phyloP scores from a whole-genome alignment of 805 yeast species.

The Lachancea thermotolerans region DNA sequence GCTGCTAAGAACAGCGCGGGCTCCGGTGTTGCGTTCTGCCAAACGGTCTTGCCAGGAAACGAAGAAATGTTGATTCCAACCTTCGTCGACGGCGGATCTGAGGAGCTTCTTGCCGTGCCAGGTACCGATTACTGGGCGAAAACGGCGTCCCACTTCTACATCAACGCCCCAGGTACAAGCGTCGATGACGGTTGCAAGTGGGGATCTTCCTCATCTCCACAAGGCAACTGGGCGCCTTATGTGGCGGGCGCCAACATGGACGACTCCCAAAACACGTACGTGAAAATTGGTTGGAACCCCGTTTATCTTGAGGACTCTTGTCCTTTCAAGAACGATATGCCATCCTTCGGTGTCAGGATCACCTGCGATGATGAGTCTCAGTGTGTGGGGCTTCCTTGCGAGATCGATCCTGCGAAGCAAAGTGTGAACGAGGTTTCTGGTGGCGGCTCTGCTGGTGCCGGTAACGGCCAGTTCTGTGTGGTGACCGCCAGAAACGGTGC shows the following conservation, averaged over 20 bases:
- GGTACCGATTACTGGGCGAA: slow-evolving; percentile 77
- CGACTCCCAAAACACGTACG: slow-evolving; percentile 58
- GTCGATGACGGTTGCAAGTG: slow-evolving; percentile 73
- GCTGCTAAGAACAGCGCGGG: slow-evolving; percentile 50
- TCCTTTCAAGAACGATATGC: slow-evolving; percentile 49
- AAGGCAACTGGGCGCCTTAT: slow-evolving; percentile 91
- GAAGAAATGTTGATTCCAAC: slow-evolving; percentile 94
- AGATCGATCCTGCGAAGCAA: slow-evolving; percentile 62
- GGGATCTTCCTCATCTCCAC: slow-evolving; percentile 64
- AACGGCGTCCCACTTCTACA: slow-evolving; percentile 81
- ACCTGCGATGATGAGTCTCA: slow-evolving; percentile 62
- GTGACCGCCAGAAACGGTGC: slow-evolving; percentile 64
- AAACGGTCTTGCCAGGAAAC: slow-evolving; percentile 89
- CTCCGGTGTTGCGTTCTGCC: slow-evolving; percentile 72
- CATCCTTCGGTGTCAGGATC: slow-evolving; percentile 65
- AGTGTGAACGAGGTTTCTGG: slow-evolving; percentile 52
- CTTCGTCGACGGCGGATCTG: slow-evolving; percentile 42
- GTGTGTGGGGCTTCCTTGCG: slow-evolving; percentile 76
- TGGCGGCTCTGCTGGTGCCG: slow-evolving; percentile 41
- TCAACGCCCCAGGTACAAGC: slow-evolving; percentile 78
- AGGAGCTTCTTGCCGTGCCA: slow-evolving; percentile 71
- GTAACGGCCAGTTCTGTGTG: slow-evolving; percentile 76
- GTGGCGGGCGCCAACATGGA: slow-evolving; percentile 90
- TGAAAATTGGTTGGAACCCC: slow-evolving; percentile 90
- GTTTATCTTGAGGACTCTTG: slow-evolving; percentile 55